Conservation (phyloP, 2,329 filamentous ascomycete genomes). For the Camillea tinctor region DNA sequence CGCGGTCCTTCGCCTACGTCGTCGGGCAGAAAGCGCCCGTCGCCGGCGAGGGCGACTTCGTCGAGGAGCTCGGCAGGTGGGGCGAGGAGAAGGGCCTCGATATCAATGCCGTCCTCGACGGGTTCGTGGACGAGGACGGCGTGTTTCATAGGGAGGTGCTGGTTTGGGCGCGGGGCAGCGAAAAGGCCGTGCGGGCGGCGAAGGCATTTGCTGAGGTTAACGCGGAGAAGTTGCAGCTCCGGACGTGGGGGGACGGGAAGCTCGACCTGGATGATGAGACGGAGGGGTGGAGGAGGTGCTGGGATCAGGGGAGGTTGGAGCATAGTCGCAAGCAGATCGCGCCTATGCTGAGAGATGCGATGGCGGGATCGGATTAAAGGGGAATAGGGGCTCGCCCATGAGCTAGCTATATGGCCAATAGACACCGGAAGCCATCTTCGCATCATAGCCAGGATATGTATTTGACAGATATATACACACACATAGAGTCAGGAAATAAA, state of each 20-base stretch:
- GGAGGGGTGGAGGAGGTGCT: conserved; percentile 55
- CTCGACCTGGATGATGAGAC: conserved; percentile 39
- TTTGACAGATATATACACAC: too few relatives aligned
- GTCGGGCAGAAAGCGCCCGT: conserved; percentile 46
- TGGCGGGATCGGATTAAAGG: conserved; percentile 31
- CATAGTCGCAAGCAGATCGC: conserved; percentile 69
- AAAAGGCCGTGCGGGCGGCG: conserved; percentile 48
- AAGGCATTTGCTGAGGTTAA: conserved; percentile 52
- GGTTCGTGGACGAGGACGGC: conserved; percentile 51
- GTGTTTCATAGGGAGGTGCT: conserved; percentile 66
- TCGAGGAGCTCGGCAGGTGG: conserved; percentile 51
- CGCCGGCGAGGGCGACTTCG: conserved; percentile 42
- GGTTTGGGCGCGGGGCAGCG: conserved; percentile 57
- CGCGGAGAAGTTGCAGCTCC: conserved; percentile 52
- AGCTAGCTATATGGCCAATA: too few relatives aligned
- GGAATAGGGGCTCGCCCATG: too few relatives aligned
- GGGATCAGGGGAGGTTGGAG: conserved; percentile 63
- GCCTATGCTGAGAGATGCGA: conserved; percentile 60
- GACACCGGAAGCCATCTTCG: too few relatives aligned
- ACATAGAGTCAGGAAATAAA: too few relatives aligned
- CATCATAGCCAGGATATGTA: too few relatives aligned
- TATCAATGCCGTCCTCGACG: conserved; percentile 68
- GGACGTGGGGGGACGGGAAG: conserved; percentile 49
- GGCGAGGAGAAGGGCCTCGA: conserved; percentile 58
- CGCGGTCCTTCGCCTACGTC: conserved; percentile 62